Conservation (phyloP, 352 stramenopile genomes). For the Pythium apleroticum region DNA sequence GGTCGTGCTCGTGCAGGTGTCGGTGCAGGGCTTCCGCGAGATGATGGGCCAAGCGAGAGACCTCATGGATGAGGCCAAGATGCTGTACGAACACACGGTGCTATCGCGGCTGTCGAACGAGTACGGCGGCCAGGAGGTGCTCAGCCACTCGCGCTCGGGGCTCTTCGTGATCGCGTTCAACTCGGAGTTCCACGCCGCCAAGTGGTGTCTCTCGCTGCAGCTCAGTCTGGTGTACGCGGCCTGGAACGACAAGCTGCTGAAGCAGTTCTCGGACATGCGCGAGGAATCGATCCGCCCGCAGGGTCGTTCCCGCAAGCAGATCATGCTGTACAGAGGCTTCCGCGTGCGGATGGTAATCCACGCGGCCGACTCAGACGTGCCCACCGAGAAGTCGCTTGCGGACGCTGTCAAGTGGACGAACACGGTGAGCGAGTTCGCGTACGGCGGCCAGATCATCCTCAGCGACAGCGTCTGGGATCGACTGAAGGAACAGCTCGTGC, state of each 20-base stretch:
- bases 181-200: slow-evolving; percentile 84
- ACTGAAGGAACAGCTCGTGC: slow-evolving; percentile 84
- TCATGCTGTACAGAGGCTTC: slow-evolving; percentile 81
- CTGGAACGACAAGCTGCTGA: slow-evolving; percentile 88
- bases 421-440: slow-evolving; percentile 77
- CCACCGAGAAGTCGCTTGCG: slow-evolving; percentile 57
- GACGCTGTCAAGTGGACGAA: slow-evolving; percentile 86
- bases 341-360: slow-evolving; percentile 88
- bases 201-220: slow-evolving; percentile 86
- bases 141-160: slow-evolving; percentile 71
- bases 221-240: slow-evolving; percentile 83
- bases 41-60: slow-evolving; percentile 77
- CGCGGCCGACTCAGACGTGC: slow-evolving; percentile 53
- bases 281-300: slow-evolving; percentile 45
- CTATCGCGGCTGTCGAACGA: slow-evolving; percentile 79
- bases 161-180: slow-evolving; percentile 85
- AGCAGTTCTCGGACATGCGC: slow-evolving; percentile 80
- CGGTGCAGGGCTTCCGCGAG: slow-evolving; percentile 78
- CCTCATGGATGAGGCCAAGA: slow-evolving; percentile 84
- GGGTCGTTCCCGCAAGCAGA: slow-evolving; percentile 59
- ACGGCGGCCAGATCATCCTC: slow-evolving; percentile 84
- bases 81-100: slow-evolving; percentile 87
- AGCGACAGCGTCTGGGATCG: slow-evolving; percentile 86
- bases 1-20: slow-evolving; percentile 83
- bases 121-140: slow-evolving; percentile 80